Conservation (phyloP, 331 rosid species). For the Spiraea crenata region DNA sequence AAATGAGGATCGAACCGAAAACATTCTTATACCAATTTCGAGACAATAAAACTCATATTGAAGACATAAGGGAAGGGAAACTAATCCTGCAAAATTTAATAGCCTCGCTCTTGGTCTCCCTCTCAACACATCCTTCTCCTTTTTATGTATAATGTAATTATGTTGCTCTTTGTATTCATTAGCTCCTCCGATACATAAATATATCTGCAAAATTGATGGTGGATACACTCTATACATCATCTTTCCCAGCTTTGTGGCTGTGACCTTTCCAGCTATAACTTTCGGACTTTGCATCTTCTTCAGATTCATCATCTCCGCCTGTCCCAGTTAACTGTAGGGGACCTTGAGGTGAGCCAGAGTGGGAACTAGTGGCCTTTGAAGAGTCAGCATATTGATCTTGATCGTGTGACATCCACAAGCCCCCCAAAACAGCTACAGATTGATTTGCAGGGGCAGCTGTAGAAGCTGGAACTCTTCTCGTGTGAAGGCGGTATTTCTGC, state of each 20-base stretch:
- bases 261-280: slow-evolving; percentile 72
- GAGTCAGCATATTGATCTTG: slow-evolving; percentile 73
- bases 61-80: slow-evolving; percentile 40
- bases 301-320: slow-evolving; percentile 59
- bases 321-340: slow-evolving; percentile 78
- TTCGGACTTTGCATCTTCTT: slow-evolving; percentile 80
- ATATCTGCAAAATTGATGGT: slow-evolving; percentile 85
- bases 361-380: slow-evolving; percentile 70
- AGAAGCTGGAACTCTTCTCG: slow-evolving; percentile 60
- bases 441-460: slow-evolving; percentile 42
- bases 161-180: slow-evolving; percentile 38
- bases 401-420: slow-evolving; percentile 72
- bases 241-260: slow-evolving; percentile 45
- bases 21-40: slow-evolving; percentile 33
- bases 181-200: slow-evolving; percentile 55
- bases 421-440: slow-evolving; percentile 63
- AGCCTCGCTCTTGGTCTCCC: slow-evolving; percentile 34
- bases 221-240: slow-evolving; percentile 72
- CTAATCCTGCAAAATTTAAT: slow-evolving; percentile 56
- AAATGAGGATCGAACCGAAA: slow-evolving; percentile 30
- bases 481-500: slow-evolving; percentile 96
- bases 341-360: slow-evolving; percentile 92
- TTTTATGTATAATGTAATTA: slow-evolving; percentile 41
- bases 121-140: slow-evolving; percentile 41
- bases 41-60: slow-evolving; percentile 32